Conservation (phyloP, 805 yeast species). For the Diddensiella caesifluorescens region DNA sequence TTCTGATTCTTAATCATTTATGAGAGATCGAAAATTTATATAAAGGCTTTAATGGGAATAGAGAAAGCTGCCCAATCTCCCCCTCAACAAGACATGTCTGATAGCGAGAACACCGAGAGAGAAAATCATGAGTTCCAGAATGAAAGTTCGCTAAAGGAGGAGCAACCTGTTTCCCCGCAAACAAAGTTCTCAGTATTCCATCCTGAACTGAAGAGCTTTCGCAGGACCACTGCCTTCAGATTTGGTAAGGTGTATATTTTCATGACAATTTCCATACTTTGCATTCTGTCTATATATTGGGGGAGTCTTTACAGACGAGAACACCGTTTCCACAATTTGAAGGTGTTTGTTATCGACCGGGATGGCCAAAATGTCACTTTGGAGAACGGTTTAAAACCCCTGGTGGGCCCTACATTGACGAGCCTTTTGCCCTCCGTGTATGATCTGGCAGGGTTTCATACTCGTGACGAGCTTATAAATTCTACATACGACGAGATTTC, state of each 20-base stretch:
- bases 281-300: constrained; percentile 46
- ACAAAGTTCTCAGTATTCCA: neutral
- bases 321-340: constrained; percentile 32
- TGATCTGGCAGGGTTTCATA: neutral
- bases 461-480: constrained; percentile 12
- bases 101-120: too few relatives aligned
- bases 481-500: constrained; percentile 38
- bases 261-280: constrained; percentile 22
- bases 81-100: too few relatives aligned
- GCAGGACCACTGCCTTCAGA: neutral
- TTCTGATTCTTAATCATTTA: too few relatives aligned
- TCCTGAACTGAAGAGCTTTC: neutral
- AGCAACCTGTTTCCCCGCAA: too few relatives aligned
- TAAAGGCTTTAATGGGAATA: too few relatives aligned
- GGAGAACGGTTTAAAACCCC: constrained; percentile 24
- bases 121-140: too few relatives aligned
- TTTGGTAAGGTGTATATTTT: constrained; percentile 1
- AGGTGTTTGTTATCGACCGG: constrained; percentile 38
- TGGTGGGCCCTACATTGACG: constrained; percentile 28
- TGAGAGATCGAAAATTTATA: too few relatives aligned
- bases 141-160: too few relatives aligned
- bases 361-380: constrained; percentile 24
- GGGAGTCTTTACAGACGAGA: constrained; percentile 38
- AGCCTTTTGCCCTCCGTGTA: neutral
- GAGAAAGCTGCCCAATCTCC: too few relatives aligned